These are phyloP conservation scores for Colletotrichum sp. DNA, from an alignment of 2,329 filamentous ascomycete genomes.

Conservation along the genomic window DNA sequence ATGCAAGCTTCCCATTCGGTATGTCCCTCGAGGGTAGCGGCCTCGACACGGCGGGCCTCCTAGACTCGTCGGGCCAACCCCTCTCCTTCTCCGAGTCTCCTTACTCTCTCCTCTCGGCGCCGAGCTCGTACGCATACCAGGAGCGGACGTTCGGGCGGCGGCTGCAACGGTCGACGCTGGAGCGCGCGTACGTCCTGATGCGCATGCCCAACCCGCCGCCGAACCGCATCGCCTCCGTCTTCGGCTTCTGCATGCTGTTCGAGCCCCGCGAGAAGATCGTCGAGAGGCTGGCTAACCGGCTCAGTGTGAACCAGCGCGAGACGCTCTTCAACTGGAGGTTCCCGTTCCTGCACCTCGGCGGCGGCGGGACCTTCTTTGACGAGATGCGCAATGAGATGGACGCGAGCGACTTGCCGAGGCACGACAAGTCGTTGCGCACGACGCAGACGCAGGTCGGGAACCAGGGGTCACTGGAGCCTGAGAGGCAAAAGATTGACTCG, in stretches of 20 bases:
- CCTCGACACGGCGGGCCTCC: not conserved
- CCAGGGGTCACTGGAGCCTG: slow-evolving; percentile 34
- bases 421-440: not conserved
- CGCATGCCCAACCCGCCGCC: slow-evolving; percentile 52
- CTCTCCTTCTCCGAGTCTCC: slow-evolving; percentile 19
- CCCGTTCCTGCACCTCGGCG: slow-evolving; percentile 71
- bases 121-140: slow-evolving; percentile 63
- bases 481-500: slow-evolving; percentile 36
- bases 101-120: slow-evolving; percentile 44
- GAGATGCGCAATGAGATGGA: not conserved
- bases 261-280: slow-evolving; percentile 55
- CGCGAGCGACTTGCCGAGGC: not conserved
- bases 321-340: slow-evolving; percentile 62
- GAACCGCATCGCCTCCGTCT: slow-evolving; percentile 58
- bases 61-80: not conserved
- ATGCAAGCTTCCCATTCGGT: slow-evolving; percentile 58
- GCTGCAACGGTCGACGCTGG: slow-evolving; percentile 69
- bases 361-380: slow-evolving; percentile 69
- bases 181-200: slow-evolving; percentile 67
- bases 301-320: slow-evolving; percentile 38
- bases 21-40: slow-evolving; percentile 26
- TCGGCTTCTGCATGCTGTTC: slow-evolving; percentile 73
- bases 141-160: slow-evolving; percentile 75
- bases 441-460: slow-evolving; percentile 33
- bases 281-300: slow-evolving; percentile 37